Conservation (phyloP, 2,329 filamentous ascomycete species). For the Cladosporium sp. region DNA sequence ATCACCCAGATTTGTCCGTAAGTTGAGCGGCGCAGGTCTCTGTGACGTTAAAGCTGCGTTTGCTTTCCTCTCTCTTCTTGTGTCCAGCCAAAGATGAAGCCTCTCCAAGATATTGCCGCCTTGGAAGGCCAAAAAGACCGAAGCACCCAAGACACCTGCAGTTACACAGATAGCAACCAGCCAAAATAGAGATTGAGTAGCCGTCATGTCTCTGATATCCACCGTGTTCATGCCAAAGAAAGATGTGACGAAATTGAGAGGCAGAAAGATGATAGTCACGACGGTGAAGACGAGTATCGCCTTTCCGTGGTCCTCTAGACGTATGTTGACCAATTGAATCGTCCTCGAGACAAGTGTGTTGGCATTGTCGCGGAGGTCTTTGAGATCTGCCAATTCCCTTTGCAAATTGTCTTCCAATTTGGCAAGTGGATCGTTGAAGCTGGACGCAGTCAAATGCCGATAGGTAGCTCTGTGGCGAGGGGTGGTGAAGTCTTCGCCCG, state of each 20-base stretch:
- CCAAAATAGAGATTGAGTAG: constrained; percentile 39
- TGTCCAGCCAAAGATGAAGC: constrained; percentile 35
- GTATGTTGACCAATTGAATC: constrained; percentile 43
- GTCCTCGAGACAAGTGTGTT: constrained; percentile 41
- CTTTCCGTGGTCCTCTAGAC: constrained; percentile 43
- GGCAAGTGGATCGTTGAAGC: constrained; percentile 33
- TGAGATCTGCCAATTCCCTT: constrained; percentile 37
- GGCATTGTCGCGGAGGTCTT: constrained; percentile 40
- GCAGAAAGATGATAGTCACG: constrained; percentile 42
- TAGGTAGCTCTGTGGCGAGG: constrained; percentile 29
- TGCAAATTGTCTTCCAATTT: constrained; percentile 40
- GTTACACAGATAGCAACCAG: constrained; percentile 37
- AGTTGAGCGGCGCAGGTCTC: background rate
- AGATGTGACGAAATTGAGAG: constrained; percentile 40
- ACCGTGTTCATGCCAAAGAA: constrained; percentile 44
- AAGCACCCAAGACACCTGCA: constrained; percentile 33
- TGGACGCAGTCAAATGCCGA: constrained; percentile 35
- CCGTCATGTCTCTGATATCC: constrained; percentile 38
- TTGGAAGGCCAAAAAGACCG: constrained; percentile 40
- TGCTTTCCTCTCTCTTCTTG: constrained; percentile 13
- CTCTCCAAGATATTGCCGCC: constrained; percentile 36
- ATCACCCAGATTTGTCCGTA: background rate
- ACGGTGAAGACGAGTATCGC: constrained; percentile 43
- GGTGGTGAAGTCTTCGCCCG: background rate
- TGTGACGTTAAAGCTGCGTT: background rate